Base-by-base conservation (phyloP, 371 early-diverging fungal genomes). In the Nematocida displodere region DNA sequence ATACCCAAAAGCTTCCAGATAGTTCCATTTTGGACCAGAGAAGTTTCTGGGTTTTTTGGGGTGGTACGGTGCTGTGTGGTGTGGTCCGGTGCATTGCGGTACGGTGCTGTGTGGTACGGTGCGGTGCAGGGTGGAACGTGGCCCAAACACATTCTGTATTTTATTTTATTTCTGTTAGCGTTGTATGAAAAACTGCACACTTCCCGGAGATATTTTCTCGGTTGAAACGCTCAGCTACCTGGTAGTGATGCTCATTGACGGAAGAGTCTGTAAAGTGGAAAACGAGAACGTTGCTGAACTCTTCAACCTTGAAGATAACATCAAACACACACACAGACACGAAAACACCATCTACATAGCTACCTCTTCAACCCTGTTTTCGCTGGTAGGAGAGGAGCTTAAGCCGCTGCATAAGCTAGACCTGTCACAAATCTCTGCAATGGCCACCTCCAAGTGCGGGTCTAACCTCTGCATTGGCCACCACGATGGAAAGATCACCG, bases 11-110 rank as follows among this genome's bases (percentile, higher is more conserved):
- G 13, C 22, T 53, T 53, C 46, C n/a, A n/a, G n/a, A n/a, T n/a
- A n/a, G n/a, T 42, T 42, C 44, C 13, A 40, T 62, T 62, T 47
- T 47, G 47, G 50, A 13, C 11, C 22, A n/a, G n/a, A n/a, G n/a
- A n/a, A n/a, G n/a, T 17, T 65, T 65, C 65, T 65, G 31, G 65
- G 56, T 20, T 24, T 65, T 65, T 65, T 33, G 20, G 17, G 64
- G 56, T n/a, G 54, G 54, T 7, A 63, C 56, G 11, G 28, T 49
- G 34, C 31, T 29, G 50, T n/a, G 56, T 26, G 11, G 28, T 49
- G 34, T 3, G 15, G 50, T n/a, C 34, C 8, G 13, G 34, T 42
- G n/a, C 44, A 11, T 42, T 42, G 44, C 13, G n/a, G 13, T 42
- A 42, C 44, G 13, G 13, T n/a, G 44, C 11, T 13, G 11, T 13